Evolutionary conservation across 768 basidiomycete genomes (phyloP).

Genomic region (Auricularia cornea): DNA sequence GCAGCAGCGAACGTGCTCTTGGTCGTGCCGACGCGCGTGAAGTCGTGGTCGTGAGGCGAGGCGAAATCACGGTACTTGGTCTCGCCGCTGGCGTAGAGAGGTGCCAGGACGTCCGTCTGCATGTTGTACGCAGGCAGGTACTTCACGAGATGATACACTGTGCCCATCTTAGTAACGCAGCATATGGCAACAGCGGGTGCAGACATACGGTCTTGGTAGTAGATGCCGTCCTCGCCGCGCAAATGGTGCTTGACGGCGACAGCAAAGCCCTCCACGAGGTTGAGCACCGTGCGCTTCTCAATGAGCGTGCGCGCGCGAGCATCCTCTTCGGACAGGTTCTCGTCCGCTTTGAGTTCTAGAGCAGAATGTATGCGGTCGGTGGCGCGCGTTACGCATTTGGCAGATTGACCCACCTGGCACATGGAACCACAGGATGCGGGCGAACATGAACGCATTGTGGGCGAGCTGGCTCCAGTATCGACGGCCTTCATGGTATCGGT

Average conservation of each 20-base stretch:
- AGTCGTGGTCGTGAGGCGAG: not conserved
- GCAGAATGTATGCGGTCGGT: not conserved
- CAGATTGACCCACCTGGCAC: not conserved
- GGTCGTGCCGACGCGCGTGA: not conserved
- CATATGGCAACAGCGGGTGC: not conserved
- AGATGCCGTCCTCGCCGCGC: constrained; percentile 1
- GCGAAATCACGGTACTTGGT: not conserved
- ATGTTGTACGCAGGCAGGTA: constrained; percentile 2
- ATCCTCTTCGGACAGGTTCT: not conserved
- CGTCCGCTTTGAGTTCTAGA: not conserved
- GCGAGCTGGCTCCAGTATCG: constrained; percentile 2
- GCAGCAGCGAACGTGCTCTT: not conserved
- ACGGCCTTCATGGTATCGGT: not conserved
- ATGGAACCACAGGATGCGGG: constrained; percentile 1
- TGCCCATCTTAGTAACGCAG: not conserved
- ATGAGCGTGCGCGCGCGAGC: not conserved
- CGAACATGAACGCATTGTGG: not conserved
- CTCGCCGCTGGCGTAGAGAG: not conserved
- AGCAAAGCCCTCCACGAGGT: constrained; percentile 6
- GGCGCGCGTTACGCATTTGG: too few species aligned
- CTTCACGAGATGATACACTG: constrained; percentile 5
- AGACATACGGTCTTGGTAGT: constrained; percentile 4
- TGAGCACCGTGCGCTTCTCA: constrained; percentile 5
- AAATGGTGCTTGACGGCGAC: constrained; percentile 6
- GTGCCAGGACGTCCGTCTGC: not conserved